Conservation (phyloP, 768 basidiomycete genomes). For the Cystobasidium ongulense region DNA sequence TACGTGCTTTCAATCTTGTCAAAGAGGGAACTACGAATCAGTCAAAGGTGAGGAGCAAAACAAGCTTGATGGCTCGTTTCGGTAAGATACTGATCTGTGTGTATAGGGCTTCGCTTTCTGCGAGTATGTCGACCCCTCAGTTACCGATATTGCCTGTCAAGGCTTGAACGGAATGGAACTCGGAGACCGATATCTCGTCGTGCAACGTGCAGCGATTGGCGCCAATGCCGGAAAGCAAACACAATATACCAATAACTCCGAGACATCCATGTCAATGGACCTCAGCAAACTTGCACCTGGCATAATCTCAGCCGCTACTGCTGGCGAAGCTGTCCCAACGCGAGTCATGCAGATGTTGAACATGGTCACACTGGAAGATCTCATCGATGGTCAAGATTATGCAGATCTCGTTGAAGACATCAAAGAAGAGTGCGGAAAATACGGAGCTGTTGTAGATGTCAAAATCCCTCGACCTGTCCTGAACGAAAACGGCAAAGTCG, state of each 20-base stretch:
- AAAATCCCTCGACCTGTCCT: constrained; percentile 81
- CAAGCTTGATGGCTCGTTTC: too few species aligned
- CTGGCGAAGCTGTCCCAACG: constrained; percentile 44
- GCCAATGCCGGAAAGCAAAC: constrained; percentile 46
- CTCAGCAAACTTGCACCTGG: constrained; percentile 37
- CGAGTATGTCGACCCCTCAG: constrained; percentile 80
- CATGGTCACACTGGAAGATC: constrained; percentile 93
- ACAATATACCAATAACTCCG: constrained; percentile 36
- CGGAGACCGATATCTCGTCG: constrained; percentile 87
- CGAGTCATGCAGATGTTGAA: constrained; percentile 94
- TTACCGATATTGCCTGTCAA: constrained; percentile 92
- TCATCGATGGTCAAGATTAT: constrained; percentile 82
- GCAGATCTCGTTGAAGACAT: constrained; percentile 90
- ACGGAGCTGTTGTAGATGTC: constrained; percentile 72
- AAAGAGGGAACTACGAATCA: constrained; percentile 80
- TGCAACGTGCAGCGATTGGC: constrained; percentile 92
- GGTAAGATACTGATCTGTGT: not conserved
- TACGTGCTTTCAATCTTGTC: constrained; percentile 95
- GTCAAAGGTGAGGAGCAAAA: constrained; percentile 80
- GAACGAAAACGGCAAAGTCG: constrained; percentile 70
- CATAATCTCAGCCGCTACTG: constrained; percentile 41
- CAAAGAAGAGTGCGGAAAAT: constrained; percentile 72
- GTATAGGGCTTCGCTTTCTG: constrained; percentile 94
- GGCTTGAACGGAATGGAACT: constrained; percentile 96
- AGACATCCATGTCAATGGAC: constrained; percentile 37